Evolutionary conservation across 2,329 filamentous ascomycete species (phyloP), one percentile per base, ranked within the genome.

Genomic region (Xylariaceae sp.): DNA sequence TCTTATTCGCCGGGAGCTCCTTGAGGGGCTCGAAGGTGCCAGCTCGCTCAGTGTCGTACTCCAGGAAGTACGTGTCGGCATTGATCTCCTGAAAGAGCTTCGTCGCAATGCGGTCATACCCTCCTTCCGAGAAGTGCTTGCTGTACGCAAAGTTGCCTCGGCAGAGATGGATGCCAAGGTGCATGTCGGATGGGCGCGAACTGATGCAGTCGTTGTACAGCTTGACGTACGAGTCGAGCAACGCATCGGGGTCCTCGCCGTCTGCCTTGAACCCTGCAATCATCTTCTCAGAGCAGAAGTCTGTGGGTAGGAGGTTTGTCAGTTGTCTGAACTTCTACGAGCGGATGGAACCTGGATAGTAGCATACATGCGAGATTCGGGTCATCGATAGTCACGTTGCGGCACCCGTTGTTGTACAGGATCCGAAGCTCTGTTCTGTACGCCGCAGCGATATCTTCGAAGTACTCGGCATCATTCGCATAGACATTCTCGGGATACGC

Each of bases 111-210:
- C 82, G 78, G 70, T 88, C 86, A 71, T 88, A 88, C 37, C 82
- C 82, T 18, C 85, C 86, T 69, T 87, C 84, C 48, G 83, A 83
- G 68, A 88, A 88, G 75, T 87, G 84, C 57, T 84, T 81, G 55
- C 82, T 83, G 62, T 84, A 81, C 59, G 86, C 83, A 70, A 88
- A 88, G 76, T 88, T 88, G 49, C 81, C 82, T 2, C 81, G 82
- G 79, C 89, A 92, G 55, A 92, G 79, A 71, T 92, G 89, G 15
- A 92, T 85, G 44, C 89, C 89, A 2, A 90, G 79, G 72, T 91
- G 88, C 79, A 92, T 82, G 69, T 92, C 88, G 1, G 78, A 71
- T 0, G 88, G 87, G 0, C 85, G 77, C 66, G 82, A 82, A 64
- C 78, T 76, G 69, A 90, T 80, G 71, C 82, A 85, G 73, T 88